Evolutionary conservation across 2,329 filamentous ascomycete species (phyloP).

Genomic region (Aureobasidium zeae): DNA sequence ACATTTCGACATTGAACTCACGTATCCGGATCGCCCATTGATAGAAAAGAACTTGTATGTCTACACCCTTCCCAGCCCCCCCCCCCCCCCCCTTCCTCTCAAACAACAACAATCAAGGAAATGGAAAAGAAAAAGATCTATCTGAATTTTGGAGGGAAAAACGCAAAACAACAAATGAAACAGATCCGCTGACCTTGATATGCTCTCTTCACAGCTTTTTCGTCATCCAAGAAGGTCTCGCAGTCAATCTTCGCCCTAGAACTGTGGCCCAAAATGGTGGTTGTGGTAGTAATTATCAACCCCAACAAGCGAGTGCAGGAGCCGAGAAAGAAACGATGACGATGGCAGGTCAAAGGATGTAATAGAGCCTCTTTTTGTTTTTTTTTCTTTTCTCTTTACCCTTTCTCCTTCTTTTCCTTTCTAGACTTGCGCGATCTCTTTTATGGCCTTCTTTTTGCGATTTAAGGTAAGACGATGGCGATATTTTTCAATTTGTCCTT

Average conservation of each 20-base stretch:
- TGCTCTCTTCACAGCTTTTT: slow-evolving; percentile 9
- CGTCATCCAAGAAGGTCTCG: slow-evolving; percentile 6
- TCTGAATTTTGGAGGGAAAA: background rate
- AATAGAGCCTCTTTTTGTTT: background rate
- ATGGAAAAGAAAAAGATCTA: background rate
- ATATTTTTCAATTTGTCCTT: no score
- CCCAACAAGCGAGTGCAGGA: background rate
- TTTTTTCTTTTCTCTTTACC: background rate
- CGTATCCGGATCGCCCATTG: slow-evolving; percentile 1
- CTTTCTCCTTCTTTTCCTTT: background rate
- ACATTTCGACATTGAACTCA: slow-evolving; percentile 6
- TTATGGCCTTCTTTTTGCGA: background rate
- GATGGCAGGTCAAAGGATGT: background rate
- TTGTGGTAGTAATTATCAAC: no score
- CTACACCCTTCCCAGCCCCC: no score
- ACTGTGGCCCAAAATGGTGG: background rate
- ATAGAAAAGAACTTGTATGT: slow-evolving; percentile 9
- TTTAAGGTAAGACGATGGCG: no score
- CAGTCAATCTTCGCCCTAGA: background rate
- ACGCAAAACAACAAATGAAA: no score
- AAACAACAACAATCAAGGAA: no score
- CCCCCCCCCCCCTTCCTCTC: no score
- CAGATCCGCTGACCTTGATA: no score
- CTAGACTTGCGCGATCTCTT: background rate
- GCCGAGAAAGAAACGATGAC: slow-evolving; percentile 7